Percentiles rank a stretch among this genome's conserved stretches.
Evolutionary conservation across 306 rosid genomes (phyloP).

Genomic region (Benincasa hispida): DNA sequence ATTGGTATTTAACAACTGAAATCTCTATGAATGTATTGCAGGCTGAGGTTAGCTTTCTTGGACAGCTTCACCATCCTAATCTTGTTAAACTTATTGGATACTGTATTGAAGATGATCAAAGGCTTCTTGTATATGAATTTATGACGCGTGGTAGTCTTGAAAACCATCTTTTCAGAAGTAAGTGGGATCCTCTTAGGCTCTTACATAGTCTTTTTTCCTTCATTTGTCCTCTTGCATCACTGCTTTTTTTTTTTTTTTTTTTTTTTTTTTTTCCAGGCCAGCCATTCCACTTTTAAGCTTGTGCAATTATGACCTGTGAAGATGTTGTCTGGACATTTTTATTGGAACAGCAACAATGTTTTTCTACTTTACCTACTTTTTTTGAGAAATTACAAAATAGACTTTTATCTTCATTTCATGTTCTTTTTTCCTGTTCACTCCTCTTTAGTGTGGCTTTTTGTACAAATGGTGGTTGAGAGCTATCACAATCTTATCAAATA

Average conservation of each 20-base stretch:
- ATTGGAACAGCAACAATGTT: neutral
- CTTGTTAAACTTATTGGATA: slow-evolving; percentile 89
- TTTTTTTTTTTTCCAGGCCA: neutral
- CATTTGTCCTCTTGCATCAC: neutral
- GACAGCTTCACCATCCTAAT: slow-evolving; percentile 97
- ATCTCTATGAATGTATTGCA: slow-evolving; percentile 23
- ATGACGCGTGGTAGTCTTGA: slow-evolving; percentile 97
- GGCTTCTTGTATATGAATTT: slow-evolving; percentile 89
- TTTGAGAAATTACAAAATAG: neutral
- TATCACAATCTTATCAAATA: neutral
- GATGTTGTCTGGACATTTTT: neutral
- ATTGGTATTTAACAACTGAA: neutral
- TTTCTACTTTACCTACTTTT: neutral
- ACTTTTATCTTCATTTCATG: neutral
- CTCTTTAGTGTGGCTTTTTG: neutral
- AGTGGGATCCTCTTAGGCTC: slow-evolving; percentile 17
- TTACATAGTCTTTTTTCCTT: neutral
- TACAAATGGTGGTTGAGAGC: neutral
- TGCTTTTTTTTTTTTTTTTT: neutral
- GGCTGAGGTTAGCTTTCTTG: slow-evolving; percentile 96
- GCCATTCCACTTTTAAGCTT: neutral
- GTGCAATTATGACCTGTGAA: neutral
- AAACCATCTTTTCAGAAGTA: slow-evolving; percentile 90
- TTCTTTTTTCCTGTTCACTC: neutral
- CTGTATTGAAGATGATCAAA: slow-evolving; percentile 92